Conservation (phyloP, 768 basidiomycete genomes). For the Collybiopsis luxurians region DNA sequence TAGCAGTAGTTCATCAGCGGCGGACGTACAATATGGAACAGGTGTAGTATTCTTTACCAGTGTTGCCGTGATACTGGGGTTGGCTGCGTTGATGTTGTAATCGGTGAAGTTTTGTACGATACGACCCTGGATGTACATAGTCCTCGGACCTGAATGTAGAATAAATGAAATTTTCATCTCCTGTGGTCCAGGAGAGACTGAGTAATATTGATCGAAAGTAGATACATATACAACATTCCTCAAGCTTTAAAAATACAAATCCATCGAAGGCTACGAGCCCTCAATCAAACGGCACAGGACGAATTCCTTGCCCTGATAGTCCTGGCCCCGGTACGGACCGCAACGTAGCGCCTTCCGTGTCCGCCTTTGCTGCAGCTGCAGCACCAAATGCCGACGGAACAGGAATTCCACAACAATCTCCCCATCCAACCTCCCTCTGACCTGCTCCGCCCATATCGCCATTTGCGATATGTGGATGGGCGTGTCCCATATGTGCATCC, state of each 20-base stretch:
- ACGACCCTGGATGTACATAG: too few relatives aligned
- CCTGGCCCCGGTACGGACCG: conserved; percentile 26
- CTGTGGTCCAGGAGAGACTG: too few relatives aligned
- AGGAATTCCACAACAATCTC: conserved; percentile 89
- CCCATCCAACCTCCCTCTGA: conserved; percentile 66
- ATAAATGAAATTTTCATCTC: too few relatives aligned
- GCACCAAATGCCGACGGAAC: conserved; percentile 84
- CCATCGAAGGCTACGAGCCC: too few relatives aligned
- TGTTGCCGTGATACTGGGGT: background rate
- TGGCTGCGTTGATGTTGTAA: too few relatives aligned
- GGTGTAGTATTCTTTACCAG: background rate
- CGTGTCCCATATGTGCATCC: conserved; percentile 45
- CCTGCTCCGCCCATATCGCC: conserved; percentile 40
- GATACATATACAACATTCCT: too few relatives aligned
- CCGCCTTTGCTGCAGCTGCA: conserved; percentile 44
- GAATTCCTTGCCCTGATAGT: conserved; percentile 60
- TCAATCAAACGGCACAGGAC: conserved; percentile 85
- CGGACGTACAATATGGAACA: background rate
- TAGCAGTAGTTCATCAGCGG: background rate
- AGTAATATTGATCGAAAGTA: too few relatives aligned
- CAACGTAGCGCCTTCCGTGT: background rate
- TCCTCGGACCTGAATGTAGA: too few relatives aligned
- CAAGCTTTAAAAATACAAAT: too few relatives aligned
- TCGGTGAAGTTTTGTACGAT: too few relatives aligned
- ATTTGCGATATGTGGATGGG: conserved; percentile 34